Conservation (phyloP, 2,329 filamentous ascomycete genomes). For the Coniochaeta sp. region DNA sequence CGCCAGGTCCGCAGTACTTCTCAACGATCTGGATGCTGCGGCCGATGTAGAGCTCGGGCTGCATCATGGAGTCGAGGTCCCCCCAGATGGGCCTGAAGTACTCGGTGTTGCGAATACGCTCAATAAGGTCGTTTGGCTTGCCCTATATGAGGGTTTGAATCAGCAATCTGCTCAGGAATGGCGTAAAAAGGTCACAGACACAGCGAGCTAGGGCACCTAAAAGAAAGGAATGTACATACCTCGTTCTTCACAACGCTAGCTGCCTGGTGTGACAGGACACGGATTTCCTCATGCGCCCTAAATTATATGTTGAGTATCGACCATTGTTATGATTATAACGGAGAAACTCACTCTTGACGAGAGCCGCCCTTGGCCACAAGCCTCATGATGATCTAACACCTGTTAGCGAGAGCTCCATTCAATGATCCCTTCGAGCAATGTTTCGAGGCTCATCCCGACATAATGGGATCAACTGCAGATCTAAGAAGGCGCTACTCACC, state of each 20-base stretch:
- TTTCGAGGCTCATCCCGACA: too few relatives aligned
- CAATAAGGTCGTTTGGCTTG: conserved; percentile 72
- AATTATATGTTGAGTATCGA: too few relatives aligned
- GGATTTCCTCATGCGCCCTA: conserved; percentile 85
- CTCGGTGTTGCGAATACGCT: conserved; percentile 61
- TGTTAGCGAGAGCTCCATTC: too few relatives aligned
- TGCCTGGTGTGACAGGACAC: conserved; percentile 52
- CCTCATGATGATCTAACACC: conserved; percentile 77
- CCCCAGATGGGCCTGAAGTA: conserved; percentile 70
- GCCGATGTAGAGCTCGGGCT: conserved; percentile 23
- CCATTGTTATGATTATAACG: too few relatives aligned
- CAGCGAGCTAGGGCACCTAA: too few relatives aligned
- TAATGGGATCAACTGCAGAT: too few relatives aligned
- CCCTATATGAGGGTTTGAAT: conserved; percentile 37
- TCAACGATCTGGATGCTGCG: conserved; percentile 39
- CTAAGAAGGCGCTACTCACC: too few relatives aligned
- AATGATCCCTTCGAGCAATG: too few relatives aligned
- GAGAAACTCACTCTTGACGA: conserved; percentile 71
- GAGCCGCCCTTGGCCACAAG: conserved; percentile 63
- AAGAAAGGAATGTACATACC: too few relatives aligned
- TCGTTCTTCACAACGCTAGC: neutral
- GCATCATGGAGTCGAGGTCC: conserved; percentile 32
- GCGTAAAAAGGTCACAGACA: too few relatives aligned
- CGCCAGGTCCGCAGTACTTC: conserved; percentile 31
- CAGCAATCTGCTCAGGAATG: neutral